Evolutionary conservation across 345 rosid species (phyloP).

Genomic region (Syzygium aqueum): DNA sequence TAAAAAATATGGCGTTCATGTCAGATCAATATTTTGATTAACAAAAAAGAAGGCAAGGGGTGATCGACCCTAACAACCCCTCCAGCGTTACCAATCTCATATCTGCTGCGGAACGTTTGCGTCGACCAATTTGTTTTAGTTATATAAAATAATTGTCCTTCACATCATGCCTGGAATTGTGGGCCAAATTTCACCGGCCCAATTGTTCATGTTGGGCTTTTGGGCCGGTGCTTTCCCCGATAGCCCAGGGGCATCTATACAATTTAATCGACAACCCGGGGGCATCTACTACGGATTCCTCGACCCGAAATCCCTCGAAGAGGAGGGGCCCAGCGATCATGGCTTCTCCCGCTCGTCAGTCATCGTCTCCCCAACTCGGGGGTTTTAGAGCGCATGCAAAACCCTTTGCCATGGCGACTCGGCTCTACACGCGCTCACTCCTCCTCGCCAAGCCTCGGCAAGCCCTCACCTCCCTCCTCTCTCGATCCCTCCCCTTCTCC

Average conservation of each 20-base stretch:
- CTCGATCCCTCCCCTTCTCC: slow-evolving; percentile 10
- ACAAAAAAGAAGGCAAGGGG: too few species aligned
- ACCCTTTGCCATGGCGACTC: slow-evolving; percentile 34
- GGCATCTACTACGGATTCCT: too few species aligned
- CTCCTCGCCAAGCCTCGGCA: slow-evolving; percentile 23
- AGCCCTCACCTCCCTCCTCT: slow-evolving; percentile 14
- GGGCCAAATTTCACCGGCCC: not conserved
- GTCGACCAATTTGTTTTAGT: too few species aligned
- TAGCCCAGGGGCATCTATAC: not conserved
- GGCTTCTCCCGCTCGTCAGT: not conserved
- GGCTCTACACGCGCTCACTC: slow-evolving; percentile 23
- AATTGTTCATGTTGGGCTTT: not conserved
- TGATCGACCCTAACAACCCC: too few species aligned
- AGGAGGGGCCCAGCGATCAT: not conserved
- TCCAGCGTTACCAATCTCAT: too few species aligned
- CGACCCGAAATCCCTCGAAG: not conserved
- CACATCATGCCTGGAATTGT: not conserved
- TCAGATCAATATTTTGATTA: too few species aligned
- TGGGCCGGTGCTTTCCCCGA: not conserved
- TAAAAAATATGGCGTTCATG: not conserved
- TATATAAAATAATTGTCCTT: too few species aligned
- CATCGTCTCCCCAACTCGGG: not conserved
- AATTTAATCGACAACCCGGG: too few species aligned
- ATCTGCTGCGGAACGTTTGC: too few species aligned
- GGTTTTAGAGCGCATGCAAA: not conserved